These are phyloP conservation scores for Wickerhamiella bombiphila DNA, from an alignment of 805 yeast genomes.

Conservation along the genomic window DNA sequence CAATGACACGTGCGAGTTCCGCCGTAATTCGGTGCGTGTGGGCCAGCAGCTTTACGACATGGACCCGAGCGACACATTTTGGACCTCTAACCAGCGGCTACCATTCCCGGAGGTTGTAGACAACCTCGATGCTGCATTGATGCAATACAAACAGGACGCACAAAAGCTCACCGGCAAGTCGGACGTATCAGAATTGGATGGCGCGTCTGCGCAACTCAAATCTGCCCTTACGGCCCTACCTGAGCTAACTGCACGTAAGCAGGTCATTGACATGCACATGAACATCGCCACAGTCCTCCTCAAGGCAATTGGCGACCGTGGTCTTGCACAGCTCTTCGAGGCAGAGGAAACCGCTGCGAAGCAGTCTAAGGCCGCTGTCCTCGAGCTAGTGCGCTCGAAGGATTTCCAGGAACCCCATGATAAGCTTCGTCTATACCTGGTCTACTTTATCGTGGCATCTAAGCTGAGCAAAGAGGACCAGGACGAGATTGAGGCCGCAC, in stretches of 20 bases:
- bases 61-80: conserved; percentile 87
- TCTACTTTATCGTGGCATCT: conserved; percentile 35
- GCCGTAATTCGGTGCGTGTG: conserved; percentile 67
- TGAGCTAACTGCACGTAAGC: conserved; percentile 75
- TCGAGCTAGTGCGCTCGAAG: conserved; percentile 35
- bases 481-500: conserved; percentile 48
- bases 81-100: conserved; percentile 67
- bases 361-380: conserved; percentile 39
- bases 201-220: conserved; percentile 33
- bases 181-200: conserved; percentile 48
- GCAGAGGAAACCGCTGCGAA: conserved; percentile 64
- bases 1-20: conserved; percentile 73
- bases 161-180: conserved; percentile 69
- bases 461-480: conserved; percentile 31
- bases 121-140: conserved; percentile 73
- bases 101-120: conserved; percentile 99
- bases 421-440: conserved; percentile 77
- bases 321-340: conserved; percentile 82
- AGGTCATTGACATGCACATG: conserved; percentile 91
- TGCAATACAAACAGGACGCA: conserved; percentile 73
- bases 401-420: conserved; percentile 48
- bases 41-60: conserved; percentile 55
- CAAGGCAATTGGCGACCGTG: conserved; percentile 71
- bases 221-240: conserved; percentile 84
- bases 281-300: conserved; percentile 75